phyloP scores from a whole-genome alignment of 176 grass and related monocot species.

The Paspalum notatum region DNA sequence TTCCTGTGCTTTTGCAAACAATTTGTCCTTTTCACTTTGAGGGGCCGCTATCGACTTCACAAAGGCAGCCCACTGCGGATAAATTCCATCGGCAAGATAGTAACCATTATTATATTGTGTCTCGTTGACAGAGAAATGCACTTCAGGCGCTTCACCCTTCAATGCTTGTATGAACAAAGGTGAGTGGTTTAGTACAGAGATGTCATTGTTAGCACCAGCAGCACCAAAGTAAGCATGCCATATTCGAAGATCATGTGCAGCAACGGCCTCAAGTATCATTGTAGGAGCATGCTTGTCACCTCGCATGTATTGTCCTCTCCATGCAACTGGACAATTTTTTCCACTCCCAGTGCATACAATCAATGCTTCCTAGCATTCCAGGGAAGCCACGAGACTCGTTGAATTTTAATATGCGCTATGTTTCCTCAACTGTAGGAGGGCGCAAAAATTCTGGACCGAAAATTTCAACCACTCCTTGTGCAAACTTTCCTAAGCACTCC shows the following conservation, averaged over 20 bases:
- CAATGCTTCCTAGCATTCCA: neutral
- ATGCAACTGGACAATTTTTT: neutral
- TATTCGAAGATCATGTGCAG: neutral
- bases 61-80: neutral
- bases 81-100: neutral
- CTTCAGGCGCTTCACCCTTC: neutral
- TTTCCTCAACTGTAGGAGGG: neutral
- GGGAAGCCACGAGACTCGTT: neutral
- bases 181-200: neutral
- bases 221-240: neutral
- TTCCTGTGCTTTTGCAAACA: neutral
- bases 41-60: neutral
- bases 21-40: neutral
- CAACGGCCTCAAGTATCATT: neutral
- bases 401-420: neutral
- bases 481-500: neutral
- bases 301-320: neutral
- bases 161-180: neutral
- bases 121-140: neutral
- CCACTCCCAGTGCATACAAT: neutral
- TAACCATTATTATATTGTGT: neutral
- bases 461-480: neutral
- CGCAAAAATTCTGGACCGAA: neutral
- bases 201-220: neutral
- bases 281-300: neutral